Evolutionary conservation across 805 yeast genomes (phyloP), one percentile per base, ranked within the genome.

Genomic region (Kluyveromyces siamensis): DNA sequence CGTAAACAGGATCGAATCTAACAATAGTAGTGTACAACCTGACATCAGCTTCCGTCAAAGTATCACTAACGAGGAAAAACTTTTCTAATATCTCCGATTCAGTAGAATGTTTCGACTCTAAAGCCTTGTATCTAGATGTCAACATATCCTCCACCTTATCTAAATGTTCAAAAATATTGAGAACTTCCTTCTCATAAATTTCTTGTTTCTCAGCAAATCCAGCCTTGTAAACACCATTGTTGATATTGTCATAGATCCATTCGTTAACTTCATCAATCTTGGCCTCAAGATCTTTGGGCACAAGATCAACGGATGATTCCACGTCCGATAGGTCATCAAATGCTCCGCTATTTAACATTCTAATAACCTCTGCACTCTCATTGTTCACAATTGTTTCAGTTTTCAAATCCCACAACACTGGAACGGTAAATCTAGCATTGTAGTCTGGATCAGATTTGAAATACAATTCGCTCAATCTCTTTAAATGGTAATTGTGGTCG

Each of bases 1-100:
- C 91, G 62, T 91, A 91, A 19, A 89, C 95, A 1, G 95, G 85
- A 65, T 91, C 98, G 60, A 91, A 91, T 59, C 99, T 79, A 41
- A 88, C 74, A 50, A 91, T 82, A 2, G 98, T 91, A 21, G 96
- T 81, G 70, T 71, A 91, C 45, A 91, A 76, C 55, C 97, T 76
- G 50, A 91, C 74, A 65, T 91, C 99, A 7, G 95, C 95, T 69
- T 91, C 96, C 1, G 97, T 90, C 48, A 91, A 69, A 43, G 67
- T 70, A 48, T 80, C 73, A 6, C 90, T 91, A 9, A 80, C 60
- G 46, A 89, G 66, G 61, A 68, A 84, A 36, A 71, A 58, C 53
- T 59, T 56, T 11, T 50, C 25, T 37, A 61, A 42, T 21, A 63
- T 56, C 14, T 57, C 47, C 2, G 49, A 46, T 39, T 44, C 37